Evolutionary conservation across 2,329 filamentous ascomycete species (phyloP), one percentile per base, ranked within the genome.

Genomic region (Aspergillus quadricinctus): DNA sequence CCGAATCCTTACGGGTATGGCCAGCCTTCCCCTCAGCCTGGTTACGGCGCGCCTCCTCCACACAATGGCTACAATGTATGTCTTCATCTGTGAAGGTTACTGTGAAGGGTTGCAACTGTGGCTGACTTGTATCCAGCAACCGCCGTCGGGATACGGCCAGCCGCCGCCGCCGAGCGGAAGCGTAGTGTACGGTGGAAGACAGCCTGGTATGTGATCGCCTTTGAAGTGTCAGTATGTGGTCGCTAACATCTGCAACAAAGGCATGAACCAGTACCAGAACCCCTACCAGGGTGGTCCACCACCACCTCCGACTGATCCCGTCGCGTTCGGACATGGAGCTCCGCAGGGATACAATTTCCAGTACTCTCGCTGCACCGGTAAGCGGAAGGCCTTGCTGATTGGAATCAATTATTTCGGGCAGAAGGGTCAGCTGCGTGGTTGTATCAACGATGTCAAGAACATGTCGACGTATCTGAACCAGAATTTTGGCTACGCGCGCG

Each of bases 401-500:
- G 93, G 93, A 54, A 96, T 97, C 80, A 97, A 97, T 77, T 97
- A 97, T 77, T 97, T 97, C 71, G 87, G 89, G 52, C 92, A 97
- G 76, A 86, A 90, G 56, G 92, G 92, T 28, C 90, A 97, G 79
- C 81, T 97, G 49, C 83, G 92, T 56, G 93, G 93, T 48, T 97
- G 93, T 70, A 97, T 97, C 79, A 97, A 97, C 71, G 93, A 97
- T 72, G 93, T 97, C 46, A 90, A 92, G 76, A 97, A 97, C 78
- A 96, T 97, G 91, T 96, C 92, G 23, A 83, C 83, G 50, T 97
- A 96, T 71, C 80, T 97, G 57, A 90, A 90, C 61, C 86, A 92
- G 73, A 87, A 91, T 69, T 97, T 95, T 73, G 89, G 89, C 29
- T 97, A 97, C 74, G 92, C 91, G 76, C 82, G 92, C 57, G 93